Evolutionary conservation across 73 alveolate species (phyloP), one percentile per base, ranked within the genome.

Genomic region (Tetrahymena malaccensis): DNA sequence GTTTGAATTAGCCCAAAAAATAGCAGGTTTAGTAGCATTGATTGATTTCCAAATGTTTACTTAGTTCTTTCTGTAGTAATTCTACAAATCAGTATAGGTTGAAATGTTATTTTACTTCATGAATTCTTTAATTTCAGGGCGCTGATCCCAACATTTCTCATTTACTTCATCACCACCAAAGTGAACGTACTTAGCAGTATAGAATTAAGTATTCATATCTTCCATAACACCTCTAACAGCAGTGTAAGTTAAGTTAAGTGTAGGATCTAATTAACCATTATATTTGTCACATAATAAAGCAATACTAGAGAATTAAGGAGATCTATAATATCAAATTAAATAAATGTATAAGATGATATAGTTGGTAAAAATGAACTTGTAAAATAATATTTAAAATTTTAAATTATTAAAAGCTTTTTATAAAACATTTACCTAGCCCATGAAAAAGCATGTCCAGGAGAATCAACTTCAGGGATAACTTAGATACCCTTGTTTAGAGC

Each of bases 391-490:
- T n/a, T n/a, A 40, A 40, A 40, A 40, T 40, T 11, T 40, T 40
- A 6, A 40, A 40, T 6, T 4, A 7, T 40, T 40, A 40, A 40
- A 6, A 40, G 0, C 0, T 10, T 8, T 40, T 43, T 34, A 84
- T 93, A 17, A 95, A 93, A 43, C 44, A 94, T 44, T 95, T 35
- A 95, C 95, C 55, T 95, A 13, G 95, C 97, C 97, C 97, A 94
- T 37, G 96, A 85, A 58, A 43, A 58, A 19, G 96, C 40, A 85
- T 98, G 99, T 21, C 98, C 99, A 25, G 99, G 99, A 58, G 95
- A 94, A 56, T 98, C 99, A 43, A 98, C 94, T 94, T 98, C 99
- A 19, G 99, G 99, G 57, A 98, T 94, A 31, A 98, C 97, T 55
- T 94, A 70, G 93, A 98, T 97, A 21, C 99, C 99, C 15, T 96